These are phyloP conservation scores for Avicennia marina DNA, from an alignment of 257 asterid species.

Conservation along the genomic window DNA sequence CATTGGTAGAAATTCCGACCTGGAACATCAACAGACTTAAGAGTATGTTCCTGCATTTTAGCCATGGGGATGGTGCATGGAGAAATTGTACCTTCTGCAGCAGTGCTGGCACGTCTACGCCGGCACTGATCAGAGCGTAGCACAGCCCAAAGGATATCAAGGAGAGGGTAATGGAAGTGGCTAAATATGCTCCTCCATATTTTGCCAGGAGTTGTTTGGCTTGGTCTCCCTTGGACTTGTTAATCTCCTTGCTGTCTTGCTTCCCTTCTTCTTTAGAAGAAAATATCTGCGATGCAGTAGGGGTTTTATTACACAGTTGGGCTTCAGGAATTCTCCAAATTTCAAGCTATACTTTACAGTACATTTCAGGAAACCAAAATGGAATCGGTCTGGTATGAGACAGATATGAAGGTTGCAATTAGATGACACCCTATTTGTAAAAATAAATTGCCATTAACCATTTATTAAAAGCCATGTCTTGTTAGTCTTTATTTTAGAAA, in stretches of 20 bases:
- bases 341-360: not conserved
- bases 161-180: conserved; percentile 89
- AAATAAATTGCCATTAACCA: no score
- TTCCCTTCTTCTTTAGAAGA: conserved; percentile 52
- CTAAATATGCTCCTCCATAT: conserved; percentile 96
- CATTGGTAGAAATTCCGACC: conserved; percentile 68
- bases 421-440: no score
- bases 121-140: conserved; percentile 68
- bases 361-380: no score
- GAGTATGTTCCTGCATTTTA: no score
- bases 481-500: no score
- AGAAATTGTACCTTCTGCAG: conserved; percentile 54
- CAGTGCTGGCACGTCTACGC: conserved; percentile 79
- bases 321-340: no score
- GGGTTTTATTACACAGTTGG: no score
- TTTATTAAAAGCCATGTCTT: no score
- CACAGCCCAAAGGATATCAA: conserved; percentile 81
- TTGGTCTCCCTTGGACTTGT: conserved; percentile 73
- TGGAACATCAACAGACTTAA: conserved; percentile 19
- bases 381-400: no score
- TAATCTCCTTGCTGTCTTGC: conserved; percentile 32
- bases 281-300: conserved; percentile 63
- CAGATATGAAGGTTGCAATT: no score
- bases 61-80: not conserved
- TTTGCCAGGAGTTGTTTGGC: conserved; percentile 84